These are phyloP conservation scores for Neurospora sp. DNA, from an alignment of 495 filamentous ascomycete genomes.

Conservation along the genomic window DNA sequence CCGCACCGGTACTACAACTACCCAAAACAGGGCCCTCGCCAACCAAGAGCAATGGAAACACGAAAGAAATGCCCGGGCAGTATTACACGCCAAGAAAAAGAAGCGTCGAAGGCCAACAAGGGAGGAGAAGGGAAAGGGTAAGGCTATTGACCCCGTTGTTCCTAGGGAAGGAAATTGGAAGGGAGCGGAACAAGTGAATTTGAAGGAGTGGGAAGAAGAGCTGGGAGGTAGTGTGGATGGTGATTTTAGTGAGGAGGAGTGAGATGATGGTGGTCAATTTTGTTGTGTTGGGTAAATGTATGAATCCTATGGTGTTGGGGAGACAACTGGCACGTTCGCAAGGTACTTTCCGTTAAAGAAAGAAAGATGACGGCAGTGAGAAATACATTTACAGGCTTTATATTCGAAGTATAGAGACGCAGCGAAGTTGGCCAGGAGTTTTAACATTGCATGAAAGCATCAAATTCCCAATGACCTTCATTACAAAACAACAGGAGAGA, in stretches of 20 bases:
- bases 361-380: too few relatives aligned
- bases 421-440: background rate
- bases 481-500: background rate
- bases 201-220: background rate
- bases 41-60: background rate
- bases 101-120: background rate
- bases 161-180: background rate
- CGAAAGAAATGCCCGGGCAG: background rate
- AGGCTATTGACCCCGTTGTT: background rate
- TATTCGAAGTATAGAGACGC: too few relatives aligned
- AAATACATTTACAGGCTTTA: background rate
- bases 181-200: background rate
- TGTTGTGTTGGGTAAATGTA: background rate
- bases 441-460: too few relatives aligned
- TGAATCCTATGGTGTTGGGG: background rate
- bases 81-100: background rate
- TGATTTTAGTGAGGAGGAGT: background rate
- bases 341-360: background rate
- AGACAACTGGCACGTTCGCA: background rate
- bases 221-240: background rate
- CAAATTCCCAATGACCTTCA: too few relatives aligned
- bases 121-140: background rate
- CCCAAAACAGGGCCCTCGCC: background rate
- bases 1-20: too few relatives aligned
- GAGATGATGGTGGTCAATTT: too few relatives aligned